phyloP scores from a whole-genome alignment of 768 basidiomycete genomes.

The Tylopilus sp. region DNA sequence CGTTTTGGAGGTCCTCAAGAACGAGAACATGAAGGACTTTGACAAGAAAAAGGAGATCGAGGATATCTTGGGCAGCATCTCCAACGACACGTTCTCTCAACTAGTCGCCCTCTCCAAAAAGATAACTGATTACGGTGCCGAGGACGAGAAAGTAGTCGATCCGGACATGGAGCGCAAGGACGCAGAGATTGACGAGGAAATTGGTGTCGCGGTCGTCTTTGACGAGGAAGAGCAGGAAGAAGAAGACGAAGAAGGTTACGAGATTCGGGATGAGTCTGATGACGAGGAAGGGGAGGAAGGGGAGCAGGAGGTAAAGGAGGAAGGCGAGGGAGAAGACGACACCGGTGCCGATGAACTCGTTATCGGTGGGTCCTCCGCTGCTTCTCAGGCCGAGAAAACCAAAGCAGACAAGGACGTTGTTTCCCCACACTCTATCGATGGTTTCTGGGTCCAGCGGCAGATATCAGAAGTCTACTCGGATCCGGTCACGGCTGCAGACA shows the following conservation, averaged over 20 bases:
- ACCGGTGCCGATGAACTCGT: slow-evolving; percentile 69
- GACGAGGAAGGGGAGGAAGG: slow-evolving; percentile 63
- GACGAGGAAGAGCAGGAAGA: slow-evolving; percentile 97
- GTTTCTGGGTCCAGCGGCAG: slow-evolving; percentile 97
- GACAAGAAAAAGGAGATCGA: slow-evolving; percentile 97
- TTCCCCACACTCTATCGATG: slow-evolving; percentile 89
- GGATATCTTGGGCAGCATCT: slow-evolving; percentile 59
- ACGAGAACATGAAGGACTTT: slow-evolving; percentile 87
- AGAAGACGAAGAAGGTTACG: slow-evolving; percentile 86
- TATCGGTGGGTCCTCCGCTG: slow-evolving; percentile 66
- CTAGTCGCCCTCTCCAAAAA: slow-evolving; percentile 86
- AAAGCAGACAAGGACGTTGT: slow-evolving; percentile 76
- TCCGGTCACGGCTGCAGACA: slow-evolving; percentile 90
- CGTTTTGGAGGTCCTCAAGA: slow-evolving; percentile 85
- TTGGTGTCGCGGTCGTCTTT: slow-evolving; percentile 97
- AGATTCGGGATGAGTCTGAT: slow-evolving; percentile 79
- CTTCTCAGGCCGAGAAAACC: slow-evolving; percentile 40
- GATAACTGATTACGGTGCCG: slow-evolving; percentile 91
- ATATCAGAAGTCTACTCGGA: slow-evolving; percentile 90
- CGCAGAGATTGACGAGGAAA: slow-evolving; percentile 91
- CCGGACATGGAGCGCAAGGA: slow-evolving; percentile 79
- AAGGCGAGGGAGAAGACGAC: slow-evolving; percentile 44
- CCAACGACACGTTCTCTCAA: slow-evolving; percentile 76
- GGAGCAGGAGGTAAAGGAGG: slow-evolving; percentile 40
- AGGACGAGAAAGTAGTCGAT: slow-evolving; percentile 76